phyloP scores from a whole-genome alignment of 2,329 filamentous ascomycete genomes.

The Cyphellophora attinorum region DNA sequence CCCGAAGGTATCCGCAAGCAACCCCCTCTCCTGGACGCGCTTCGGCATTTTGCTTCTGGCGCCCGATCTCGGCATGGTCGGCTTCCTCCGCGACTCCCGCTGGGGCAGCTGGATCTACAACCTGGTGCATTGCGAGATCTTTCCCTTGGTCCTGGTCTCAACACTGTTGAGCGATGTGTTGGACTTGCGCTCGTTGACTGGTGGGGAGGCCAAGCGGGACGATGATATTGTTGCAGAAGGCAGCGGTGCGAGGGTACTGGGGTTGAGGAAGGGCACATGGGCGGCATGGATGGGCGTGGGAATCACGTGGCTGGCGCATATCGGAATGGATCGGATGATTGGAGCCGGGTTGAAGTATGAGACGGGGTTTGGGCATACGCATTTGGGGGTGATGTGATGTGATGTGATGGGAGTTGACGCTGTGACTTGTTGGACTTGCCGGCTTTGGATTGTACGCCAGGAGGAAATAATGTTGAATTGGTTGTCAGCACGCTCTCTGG shows the following conservation, averaged over 20 bases:
- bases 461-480: no score
- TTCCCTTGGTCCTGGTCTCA: conserved; percentile 7
- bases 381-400: no score
- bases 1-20: no score
- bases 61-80: conserved; percentile 2
- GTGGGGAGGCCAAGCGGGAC: no score
- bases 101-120: conserved; percentile 8
- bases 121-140: conserved; percentile 8
- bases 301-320: conserved; percentile 10
- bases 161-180: no score
- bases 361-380: conserved; percentile 9
- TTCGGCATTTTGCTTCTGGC: conserved; percentile 5
- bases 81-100: conserved; percentile 8
- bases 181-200: no score
- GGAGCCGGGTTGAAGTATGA: conserved; percentile 11
- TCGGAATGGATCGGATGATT: conserved; percentile 12
- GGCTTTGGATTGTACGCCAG: no score
- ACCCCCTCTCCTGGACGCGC: conserved; percentile 11
- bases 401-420: no score
- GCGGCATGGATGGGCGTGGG: conserved; percentile 5
- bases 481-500: no score
- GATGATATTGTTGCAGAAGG: no score
- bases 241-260: no score
- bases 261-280: conserved; percentile 7
- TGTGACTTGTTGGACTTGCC: no score